phyloP scores from a whole-genome alignment of 2,329 filamentous ascomycete species.

The Aspergillus japonicus region DNA sequence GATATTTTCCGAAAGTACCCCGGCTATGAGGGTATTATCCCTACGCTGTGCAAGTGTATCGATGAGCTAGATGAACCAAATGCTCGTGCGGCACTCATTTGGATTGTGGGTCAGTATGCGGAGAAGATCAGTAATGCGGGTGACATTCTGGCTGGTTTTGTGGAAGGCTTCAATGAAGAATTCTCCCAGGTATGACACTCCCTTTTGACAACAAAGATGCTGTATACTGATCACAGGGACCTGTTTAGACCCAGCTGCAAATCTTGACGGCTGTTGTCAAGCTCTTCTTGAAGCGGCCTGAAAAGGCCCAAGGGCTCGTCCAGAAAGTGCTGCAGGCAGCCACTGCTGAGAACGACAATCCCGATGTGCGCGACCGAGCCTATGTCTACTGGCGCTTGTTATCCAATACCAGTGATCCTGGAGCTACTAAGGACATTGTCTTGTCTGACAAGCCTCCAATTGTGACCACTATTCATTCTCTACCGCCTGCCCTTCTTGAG shows the following conservation, averaged over 20 bases:
- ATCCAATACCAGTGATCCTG: conserved; percentile 74
- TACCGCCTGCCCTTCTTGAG: conserved; percentile 80
- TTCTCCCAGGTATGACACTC: conserved; percentile 75
- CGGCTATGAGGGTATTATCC: conserved; percentile 96
- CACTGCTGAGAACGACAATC: conserved; percentile 94
- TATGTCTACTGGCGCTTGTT: conserved; percentile 98
- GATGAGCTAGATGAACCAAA: conserved; percentile 95
- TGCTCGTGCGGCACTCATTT: conserved; percentile 86
- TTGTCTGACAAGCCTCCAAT: conserved; percentile 94
- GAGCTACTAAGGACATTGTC: conserved; percentile 88
- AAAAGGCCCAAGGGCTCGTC: conserved; percentile 84
- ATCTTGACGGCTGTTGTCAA: conserved; percentile 97
- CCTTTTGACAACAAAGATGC: not conserved
- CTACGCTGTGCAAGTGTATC: conserved; percentile 91
- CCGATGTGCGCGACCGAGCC: conserved; percentile 92
- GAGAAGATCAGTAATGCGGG: conserved; percentile 99
- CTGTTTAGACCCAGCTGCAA: conserved; percentile 81
- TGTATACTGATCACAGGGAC: conserved; percentile 30
- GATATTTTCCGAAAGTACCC: conserved; percentile 97
- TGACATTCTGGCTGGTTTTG: conserved; percentile 86
- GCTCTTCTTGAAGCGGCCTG: conserved; percentile 93
- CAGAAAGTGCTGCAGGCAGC: conserved; percentile 92
- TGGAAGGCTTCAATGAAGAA: conserved; percentile 92
- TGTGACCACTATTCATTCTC: conserved; percentile 85
- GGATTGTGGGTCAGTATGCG: conserved; percentile 98